Conservation (phyloP, 2,329 filamentous ascomycete species). For the Monilinia polystroma region DNA sequence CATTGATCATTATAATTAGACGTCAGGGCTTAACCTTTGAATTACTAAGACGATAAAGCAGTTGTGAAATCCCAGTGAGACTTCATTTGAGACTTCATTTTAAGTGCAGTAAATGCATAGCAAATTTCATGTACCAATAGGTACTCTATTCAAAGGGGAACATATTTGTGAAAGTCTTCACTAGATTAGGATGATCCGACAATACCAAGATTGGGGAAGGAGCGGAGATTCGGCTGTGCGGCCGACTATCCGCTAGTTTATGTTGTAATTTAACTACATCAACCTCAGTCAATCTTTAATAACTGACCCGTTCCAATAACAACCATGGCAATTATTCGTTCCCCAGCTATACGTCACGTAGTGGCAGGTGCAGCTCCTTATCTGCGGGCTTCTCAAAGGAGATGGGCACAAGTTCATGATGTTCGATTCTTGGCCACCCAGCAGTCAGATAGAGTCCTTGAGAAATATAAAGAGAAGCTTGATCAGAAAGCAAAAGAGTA, state of each 20-base stretch:
- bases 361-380: conserved; percentile 37
- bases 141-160: too few relatives aligned
- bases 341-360: conserved; percentile 49
- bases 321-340: conserved; percentile 51
- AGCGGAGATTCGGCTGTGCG: not conserved
- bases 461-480: conserved; percentile 87
- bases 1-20: too few relatives aligned
- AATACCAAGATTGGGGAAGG: not conserved
- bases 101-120: too few relatives aligned
- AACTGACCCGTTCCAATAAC: not conserved
- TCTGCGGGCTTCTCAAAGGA: conserved; percentile 57
- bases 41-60: too few relatives aligned
- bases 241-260: conserved; percentile 1
- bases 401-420: conserved; percentile 91
- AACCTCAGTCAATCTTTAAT: not conserved
- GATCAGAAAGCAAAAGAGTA: conserved; percentile 72
- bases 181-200: too few relatives aligned
- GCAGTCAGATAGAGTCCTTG: conserved; percentile 64
- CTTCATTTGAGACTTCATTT: too few relatives aligned
- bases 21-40: too few relatives aligned
- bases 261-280: not conserved
- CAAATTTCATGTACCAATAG: not conserved
- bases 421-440: conserved; percentile 86
- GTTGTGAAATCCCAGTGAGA: too few relatives aligned
- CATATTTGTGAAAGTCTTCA: too few relatives aligned